Conservation (phyloP, 2,329 filamentous ascomycete genomes). For the Trichoderma sp. region DNA sequence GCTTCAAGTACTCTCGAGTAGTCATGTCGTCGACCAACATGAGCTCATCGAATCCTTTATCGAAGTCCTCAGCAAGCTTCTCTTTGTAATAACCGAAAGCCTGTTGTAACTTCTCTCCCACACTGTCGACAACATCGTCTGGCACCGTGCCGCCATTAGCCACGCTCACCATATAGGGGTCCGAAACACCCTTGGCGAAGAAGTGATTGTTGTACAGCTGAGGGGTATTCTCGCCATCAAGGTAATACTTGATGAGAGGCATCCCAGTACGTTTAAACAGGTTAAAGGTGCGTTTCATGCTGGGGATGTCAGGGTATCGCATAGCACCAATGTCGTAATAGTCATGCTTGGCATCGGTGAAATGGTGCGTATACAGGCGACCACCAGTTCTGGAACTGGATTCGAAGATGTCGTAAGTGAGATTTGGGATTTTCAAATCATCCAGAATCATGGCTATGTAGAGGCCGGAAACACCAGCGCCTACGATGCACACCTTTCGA, state of each 20-base stretch:
- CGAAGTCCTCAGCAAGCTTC: background rate
- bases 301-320: background rate
- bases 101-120: background rate
- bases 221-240: background rate
- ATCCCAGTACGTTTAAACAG: background rate
- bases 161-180: background rate
- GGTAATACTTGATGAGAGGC: background rate
- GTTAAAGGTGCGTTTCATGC: background rate
- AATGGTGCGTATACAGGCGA: background rate
- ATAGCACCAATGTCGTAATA: background rate
- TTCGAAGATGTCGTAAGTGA: background rate
- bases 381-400: background rate
- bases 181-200: background rate
- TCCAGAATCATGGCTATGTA: background rate
- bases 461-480: background rate
- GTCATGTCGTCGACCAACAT: background rate
- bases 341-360: background rate
- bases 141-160: background rate
- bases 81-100: background rate
- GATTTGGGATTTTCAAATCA: background rate
- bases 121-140: background rate
- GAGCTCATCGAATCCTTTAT: background rate
- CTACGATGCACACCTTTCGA: background rate
- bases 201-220: background rate
- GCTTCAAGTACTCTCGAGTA: background rate